Conservation (phyloP, 345 rosid genomes). For the Eutrema japonicum region DNA sequence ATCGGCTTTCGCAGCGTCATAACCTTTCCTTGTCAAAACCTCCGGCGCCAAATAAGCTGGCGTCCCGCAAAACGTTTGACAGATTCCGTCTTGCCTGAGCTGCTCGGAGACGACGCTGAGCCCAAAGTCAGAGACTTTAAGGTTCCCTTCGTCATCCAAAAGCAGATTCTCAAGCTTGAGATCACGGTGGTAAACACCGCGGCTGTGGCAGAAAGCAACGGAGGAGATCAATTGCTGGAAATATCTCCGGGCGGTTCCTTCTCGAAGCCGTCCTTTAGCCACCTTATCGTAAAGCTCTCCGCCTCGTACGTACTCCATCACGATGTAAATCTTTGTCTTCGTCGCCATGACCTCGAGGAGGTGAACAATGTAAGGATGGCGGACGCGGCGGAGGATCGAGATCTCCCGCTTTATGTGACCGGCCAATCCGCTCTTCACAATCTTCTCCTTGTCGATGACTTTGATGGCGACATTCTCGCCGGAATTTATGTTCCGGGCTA, state of each 20-base stretch:
- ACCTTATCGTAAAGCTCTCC: constrained; percentile 82
- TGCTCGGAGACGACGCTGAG: constrained; percentile 77
- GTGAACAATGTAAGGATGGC: constrained; percentile 70
- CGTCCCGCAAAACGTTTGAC: constrained; percentile 84
- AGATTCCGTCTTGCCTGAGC: constrained; percentile 66
- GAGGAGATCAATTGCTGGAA: constrained; percentile 87
- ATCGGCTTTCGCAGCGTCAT: constrained; percentile 89
- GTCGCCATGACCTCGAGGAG: constrained; percentile 85
- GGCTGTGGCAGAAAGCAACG: constrained; percentile 80
- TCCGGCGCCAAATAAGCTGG: constrained; percentile 85
- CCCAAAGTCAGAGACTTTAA: constrained; percentile 89
- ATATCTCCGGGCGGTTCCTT: constrained; percentile 65
- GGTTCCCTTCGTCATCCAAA: constrained; percentile 67
- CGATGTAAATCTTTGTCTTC: constrained; percentile 80
- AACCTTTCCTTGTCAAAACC: constrained; percentile 74
- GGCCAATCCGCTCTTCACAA: constrained; percentile 48
- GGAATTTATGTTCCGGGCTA: constrained; percentile 60
- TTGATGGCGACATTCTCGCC: constrained; percentile 89
- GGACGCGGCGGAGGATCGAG: constrained; percentile 76
- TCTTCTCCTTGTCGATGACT: constrained; percentile 76
- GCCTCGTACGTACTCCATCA: constrained; percentile 85
- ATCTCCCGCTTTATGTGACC: constrained; percentile 89
- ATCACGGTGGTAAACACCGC: constrained; percentile 92
- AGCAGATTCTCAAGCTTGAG: constrained; percentile 85
- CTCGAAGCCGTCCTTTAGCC: constrained; percentile 73